phyloP scores from a whole-genome alignment of 345 rosid species.

The Eucalyptus leucophloia region DNA sequence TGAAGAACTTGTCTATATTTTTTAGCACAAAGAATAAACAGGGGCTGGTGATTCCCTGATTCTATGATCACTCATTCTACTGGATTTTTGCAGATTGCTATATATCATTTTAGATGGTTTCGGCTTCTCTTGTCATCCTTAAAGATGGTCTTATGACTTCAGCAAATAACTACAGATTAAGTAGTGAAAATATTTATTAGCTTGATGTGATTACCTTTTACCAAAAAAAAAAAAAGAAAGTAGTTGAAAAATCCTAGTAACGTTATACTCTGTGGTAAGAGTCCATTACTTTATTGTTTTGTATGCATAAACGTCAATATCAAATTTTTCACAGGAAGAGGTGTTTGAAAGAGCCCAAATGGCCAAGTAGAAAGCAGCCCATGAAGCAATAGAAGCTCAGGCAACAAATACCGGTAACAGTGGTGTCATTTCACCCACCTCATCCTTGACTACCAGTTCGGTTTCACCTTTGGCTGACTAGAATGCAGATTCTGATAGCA shows the following conservation, averaged over 20 bases:
- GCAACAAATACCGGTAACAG: not conserved
- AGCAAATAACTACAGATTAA: not conserved
- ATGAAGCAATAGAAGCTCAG: constrained; percentile 45
- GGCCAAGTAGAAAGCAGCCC: constrained; percentile 68
- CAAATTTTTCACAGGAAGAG: constrained; percentile 36
- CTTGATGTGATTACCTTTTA: too few species aligned
- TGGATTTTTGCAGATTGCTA: not conserved
- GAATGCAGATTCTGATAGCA: not conserved
- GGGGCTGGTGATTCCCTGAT: not conserved
- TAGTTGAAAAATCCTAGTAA: not conserved
- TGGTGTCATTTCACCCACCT: not conserved
- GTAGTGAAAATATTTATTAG: too few species aligned
- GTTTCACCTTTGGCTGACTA: not conserved
- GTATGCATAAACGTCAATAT: not conserved
- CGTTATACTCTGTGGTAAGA: not conserved
- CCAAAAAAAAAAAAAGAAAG: too few species aligned
- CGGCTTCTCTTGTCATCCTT: not conserved
- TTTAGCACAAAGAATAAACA: not conserved
- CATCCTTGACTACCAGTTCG: not conserved
- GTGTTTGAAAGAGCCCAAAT: constrained; percentile 64
- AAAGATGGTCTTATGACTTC: not conserved
- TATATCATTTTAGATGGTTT: not conserved
- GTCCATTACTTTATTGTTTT: not conserved
- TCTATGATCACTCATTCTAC: not conserved
- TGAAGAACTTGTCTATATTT: not conserved